Percentiles rank a stretch among this genome's conserved stretches.
phyloP scores from a whole-genome alignment of 1,284 basidiomycete species.

The Cryptococcus floricola region DNA sequence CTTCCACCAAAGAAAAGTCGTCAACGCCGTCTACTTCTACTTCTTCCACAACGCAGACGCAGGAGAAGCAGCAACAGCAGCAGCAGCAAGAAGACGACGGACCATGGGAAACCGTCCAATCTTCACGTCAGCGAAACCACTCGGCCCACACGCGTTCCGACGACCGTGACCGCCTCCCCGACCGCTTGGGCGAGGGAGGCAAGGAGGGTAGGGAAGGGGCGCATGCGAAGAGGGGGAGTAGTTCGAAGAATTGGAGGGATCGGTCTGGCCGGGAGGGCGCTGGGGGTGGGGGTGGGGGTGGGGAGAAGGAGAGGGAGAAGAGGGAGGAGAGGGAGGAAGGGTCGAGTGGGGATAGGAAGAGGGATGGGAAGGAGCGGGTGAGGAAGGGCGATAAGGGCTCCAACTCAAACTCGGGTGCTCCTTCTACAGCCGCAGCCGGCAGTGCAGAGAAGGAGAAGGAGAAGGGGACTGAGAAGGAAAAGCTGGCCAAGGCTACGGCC shows the following conservation, averaged over 20 bases:
- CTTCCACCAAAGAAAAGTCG: not conserved
- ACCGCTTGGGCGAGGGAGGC: not conserved
- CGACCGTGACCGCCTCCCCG: slow-evolving; percentile 5
- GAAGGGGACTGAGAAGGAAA: slow-evolving; percentile 7
- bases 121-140: slow-evolving; percentile 10
- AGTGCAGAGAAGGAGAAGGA: slow-evolving; percentile 3
- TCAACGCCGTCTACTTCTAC: too few species aligned
- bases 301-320: not conserved
- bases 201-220: not conserved
- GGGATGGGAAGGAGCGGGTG: too few species aligned
- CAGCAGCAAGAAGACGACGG: slow-evolving; percentile 24
- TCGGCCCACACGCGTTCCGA: not conserved
- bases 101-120: slow-evolving; percentile 38
- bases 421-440: too few species aligned
- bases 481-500: slow-evolving; percentile 9
- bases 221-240: slow-evolving; percentile 27
- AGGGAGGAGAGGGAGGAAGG: not conserved
- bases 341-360: not conserved
- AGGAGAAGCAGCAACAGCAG: too few species aligned
- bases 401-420: too few species aligned
- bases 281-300: not conserved
- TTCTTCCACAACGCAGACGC: too few species aligned
- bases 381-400: too few species aligned
- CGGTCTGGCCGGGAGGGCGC: slow-evolving; percentile 12
- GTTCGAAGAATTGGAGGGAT: slow-evolving; percentile 36